Conservation (phyloP, 768 basidiomycete genomes). For the Termitomyces bulborhizus region DNA sequence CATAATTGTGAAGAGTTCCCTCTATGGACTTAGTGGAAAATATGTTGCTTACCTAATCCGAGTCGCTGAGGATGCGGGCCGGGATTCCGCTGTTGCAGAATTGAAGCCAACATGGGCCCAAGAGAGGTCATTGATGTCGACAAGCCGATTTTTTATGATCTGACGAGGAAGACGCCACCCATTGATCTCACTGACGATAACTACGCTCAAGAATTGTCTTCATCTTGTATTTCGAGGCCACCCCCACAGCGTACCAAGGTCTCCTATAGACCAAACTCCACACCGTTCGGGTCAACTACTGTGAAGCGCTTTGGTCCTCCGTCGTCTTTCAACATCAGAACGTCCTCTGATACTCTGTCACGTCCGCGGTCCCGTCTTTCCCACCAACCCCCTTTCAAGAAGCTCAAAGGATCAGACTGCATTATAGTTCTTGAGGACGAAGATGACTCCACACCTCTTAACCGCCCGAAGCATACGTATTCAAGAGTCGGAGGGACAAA, state of each 20-base stretch:
- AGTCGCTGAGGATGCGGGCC: not conserved
- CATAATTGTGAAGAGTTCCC: not conserved
- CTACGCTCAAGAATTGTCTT: not conserved
- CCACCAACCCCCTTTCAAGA: not conserved
- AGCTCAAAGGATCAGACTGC: not conserved
- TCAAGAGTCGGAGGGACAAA: not conserved
- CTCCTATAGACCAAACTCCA: not conserved
- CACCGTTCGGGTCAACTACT: not conserved
- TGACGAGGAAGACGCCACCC: not conserved
- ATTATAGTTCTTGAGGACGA: not conserved
- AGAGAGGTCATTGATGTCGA: conserved; percentile 8
- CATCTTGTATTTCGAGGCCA: not conserved
- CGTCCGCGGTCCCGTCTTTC: not conserved
- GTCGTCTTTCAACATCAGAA: not conserved
- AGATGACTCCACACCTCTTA: not conserved
- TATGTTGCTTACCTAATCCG: conserved; percentile 5
- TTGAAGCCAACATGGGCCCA: not conserved
- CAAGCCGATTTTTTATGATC: conserved; percentile 3
- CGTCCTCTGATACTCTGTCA: not conserved
- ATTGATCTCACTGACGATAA: not conserved
- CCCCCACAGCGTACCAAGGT: not conserved
- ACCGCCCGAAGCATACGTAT: not conserved
- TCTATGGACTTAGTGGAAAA: not conserved
- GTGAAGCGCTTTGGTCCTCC: not conserved
- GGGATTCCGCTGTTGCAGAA: not conserved